These are phyloP conservation scores for Sugiyamaella neomexicana DNA, from an alignment of 1,139 yeast genomes.

Conservation along the genomic window DNA sequence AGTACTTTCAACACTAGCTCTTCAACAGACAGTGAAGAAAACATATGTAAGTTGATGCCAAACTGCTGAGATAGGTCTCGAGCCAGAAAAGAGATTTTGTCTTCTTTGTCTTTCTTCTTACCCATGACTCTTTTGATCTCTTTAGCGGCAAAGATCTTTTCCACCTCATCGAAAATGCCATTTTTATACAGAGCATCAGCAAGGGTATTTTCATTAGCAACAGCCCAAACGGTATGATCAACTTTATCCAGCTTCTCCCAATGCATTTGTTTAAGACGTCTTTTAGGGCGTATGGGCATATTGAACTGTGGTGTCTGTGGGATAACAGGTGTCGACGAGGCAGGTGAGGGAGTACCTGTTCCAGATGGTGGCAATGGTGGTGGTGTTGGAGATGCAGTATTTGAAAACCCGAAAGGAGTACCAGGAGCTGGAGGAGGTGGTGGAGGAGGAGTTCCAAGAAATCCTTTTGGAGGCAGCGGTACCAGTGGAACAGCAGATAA, in stretches of 20 bases:
- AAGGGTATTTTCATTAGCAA: conserved; percentile 49
- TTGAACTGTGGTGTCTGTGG: conserved; percentile 29
- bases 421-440: conserved; percentile 41
- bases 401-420: conserved; percentile 27
- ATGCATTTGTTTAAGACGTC: conserved; percentile 85
- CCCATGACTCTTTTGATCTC: conserved; percentile 47
- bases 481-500: conserved; percentile 37
- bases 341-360: conserved; percentile 39
- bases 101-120: conserved; percentile 41
- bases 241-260: conserved; percentile 80
- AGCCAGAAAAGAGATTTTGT: conserved; percentile 63
- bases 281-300: conserved; percentile 50
- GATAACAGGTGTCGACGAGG: conserved; percentile 25
- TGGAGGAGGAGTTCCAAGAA: conserved; percentile 32
- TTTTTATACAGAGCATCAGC: conserved; percentile 58
- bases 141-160: conserved; percentile 69
- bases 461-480: conserved; percentile 27
- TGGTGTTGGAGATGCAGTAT: conserved; percentile 21
- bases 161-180: conserved; percentile 80
- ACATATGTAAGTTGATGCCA: conserved; percentile 88
- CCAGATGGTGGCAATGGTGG: conserved; percentile 22
- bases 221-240: conserved; percentile 81
- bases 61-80: conserved; percentile 86
- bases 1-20: conserved; percentile 66
- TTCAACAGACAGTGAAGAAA: conserved; percentile 59